Base-by-base conservation (phyloP, 2,329 filamentous ascomycete species). In the Tricladium varicosporioides region DNA sequence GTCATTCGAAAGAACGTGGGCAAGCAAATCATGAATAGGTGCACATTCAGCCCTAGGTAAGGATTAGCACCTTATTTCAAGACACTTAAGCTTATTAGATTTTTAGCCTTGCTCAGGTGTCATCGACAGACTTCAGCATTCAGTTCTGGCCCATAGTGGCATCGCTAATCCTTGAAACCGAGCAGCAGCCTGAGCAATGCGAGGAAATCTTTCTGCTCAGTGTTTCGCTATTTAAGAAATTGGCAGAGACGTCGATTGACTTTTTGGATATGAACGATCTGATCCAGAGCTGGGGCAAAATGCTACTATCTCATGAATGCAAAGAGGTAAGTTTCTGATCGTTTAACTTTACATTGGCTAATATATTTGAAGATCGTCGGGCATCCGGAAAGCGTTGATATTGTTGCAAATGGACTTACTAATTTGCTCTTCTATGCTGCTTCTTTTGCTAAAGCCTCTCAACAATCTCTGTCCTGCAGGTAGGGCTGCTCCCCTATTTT, bases 101-200 rank as follows among this genome's bases (percentile, higher is more conserved):
- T 15, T 52, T 33, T 42, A 69, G 65, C 52, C 50, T 59, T 58
- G 67, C 56, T 60, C 64, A 58, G 60, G 68, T 74, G 11, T 65
- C 66, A 9, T 65, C 74, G 2, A 59, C 70, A 2, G 72, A 74
- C 11, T 76, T 81, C 53, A 72, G 74, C 13, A 68, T 73, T 14
- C 73, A 77, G 33, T 77, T 82, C 58, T 82, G 80, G 79, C 75
- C 78, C 7, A 62, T 70, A 44, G 49, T 70, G 45, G 56, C 54
- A 32, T 53, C 44, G 4, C 55, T 72, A 16, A 65, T 72, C 44
- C 60, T 65, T 7, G 40, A 62, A 16, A 64, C 66, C 22, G 49
- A 59, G 11, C 8, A 44, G 10, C 53, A 59, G 13, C 64, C 66
- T 15, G 46, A 63, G 15, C 59, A 70, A 19, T 69, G 69, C 46